Base-by-base conservation (phyloP, 441 rosid genomes). In the Sinapis alba region DNA sequence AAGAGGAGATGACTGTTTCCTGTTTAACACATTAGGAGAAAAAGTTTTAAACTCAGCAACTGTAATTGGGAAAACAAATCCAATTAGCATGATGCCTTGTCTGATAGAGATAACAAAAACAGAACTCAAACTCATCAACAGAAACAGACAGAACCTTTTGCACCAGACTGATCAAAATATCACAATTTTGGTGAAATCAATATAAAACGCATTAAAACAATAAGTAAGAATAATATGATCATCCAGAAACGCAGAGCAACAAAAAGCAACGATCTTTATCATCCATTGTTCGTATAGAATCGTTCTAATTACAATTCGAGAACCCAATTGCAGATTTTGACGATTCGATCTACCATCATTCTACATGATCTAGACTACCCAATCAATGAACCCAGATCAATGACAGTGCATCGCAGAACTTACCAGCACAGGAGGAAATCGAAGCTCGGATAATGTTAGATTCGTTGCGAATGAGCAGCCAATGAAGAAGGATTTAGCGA, bases 361-460 rank as follows among this genome's bases (percentile, higher is more conserved):
- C 54, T 62, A 62, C 27, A 54, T 20, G 53, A 53, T 62, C 41
- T n/a, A 18, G 1, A 27, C 15, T 4, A 53, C n/a, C 26, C 24
- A 68, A 68, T 23, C 28, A 5, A 47, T 6, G 15, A 71, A 72
- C 69, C 50, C 68, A 65, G 36, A 77, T 71, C 27, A 72, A 65
- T 50, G 68, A 56, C 36, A 69, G 56, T 26, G 10, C 24, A 78
- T 41, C 65, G 32, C 4, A 56, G 41, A 78, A 56, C 74, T 78
- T 62, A 78, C 81, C 81, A 41, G 61, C 74, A 78, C 23, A 62
- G n/a, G 63, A 47, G 24, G 16, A 50, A 53, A 61, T 53, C 30
- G 10, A 23, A 38, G 64, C 51, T 51, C 7, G 10, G n/a, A 28
- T 2, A 51, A 50, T 20, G 9, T 53, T 41, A 19, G 56, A 78